Evolutionary conservation across 257 asterid species (phyloP), one percentile per base, ranked within the genome.

Genomic region (Nicotiana otophora): DNA sequence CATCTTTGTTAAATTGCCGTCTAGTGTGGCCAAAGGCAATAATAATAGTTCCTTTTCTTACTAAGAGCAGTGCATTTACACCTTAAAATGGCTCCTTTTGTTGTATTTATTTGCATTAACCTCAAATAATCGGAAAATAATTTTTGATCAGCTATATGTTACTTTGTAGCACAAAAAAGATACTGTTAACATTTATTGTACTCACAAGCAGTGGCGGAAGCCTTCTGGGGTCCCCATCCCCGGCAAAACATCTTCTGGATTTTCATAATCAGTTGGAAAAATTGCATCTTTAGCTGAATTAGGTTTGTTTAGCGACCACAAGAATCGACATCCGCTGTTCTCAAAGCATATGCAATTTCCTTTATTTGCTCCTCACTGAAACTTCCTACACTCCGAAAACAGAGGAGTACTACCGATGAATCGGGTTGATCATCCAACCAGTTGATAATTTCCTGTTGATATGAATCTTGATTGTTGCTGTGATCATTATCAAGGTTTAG

Each of bases 321-420:
- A 57, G 84, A 83, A 86, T 4, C 64, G 28, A 11, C 78, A 64
- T 1, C 88, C 70, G 3, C 86, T 86, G 1, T 61, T 62, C 80
- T 83, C 88, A 12, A 86, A 3, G 75, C 86, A 19, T 14, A 7
- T 2, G 88, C 88, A 34, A 67, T 84, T 81, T 86, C 86, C 81
- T 67, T 86, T 67, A 83, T 82, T 33, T 86, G 85, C 30, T 36
- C 51, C 46, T 74, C 86, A 0, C 5, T 51, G 42, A 86, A 83
- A 54, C 83, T 80, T 5, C 85, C 88, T 19, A 14, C 54, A 63
- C 88, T 86, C 23, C 88, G 85, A 3, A 86, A 86, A 72, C 88
- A 81, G 20, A 86, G 82, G 67, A 75, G 77, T 34, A 81, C 79
- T n/a, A 86, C 85, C 1, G 88, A 86, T n/a, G 80, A 76, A 19